Percentiles rank a stretch among this genome's conserved stretches.
These are phyloP conservation scores for Penicillium atrosanguineum DNA, from an alignment of 495 filamentous ascomycete species.

Conservation along the genomic window DNA sequence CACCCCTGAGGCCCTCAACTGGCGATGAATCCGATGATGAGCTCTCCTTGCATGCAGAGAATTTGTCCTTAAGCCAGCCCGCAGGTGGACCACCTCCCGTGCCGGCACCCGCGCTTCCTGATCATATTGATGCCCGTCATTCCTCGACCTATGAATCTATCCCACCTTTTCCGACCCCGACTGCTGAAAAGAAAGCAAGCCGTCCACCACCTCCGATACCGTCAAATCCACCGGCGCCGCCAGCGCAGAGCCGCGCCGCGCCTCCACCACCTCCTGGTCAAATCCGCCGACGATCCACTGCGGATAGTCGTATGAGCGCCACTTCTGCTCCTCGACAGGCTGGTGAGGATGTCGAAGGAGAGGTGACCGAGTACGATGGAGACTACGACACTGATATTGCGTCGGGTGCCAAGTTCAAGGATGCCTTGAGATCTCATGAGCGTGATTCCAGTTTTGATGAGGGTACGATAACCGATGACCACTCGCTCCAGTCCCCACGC, in stretches of 20 bases:
- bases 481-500: conserved; percentile 45
- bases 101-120: conserved; percentile 43
- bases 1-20: conserved; percentile 51
- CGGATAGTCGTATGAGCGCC: conserved; percentile 46
- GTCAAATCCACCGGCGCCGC: conserved; percentile 43
- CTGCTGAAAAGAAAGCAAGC: conserved; percentile 50
- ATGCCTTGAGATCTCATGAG: conserved; percentile 81
- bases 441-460: conserved; percentile 72
- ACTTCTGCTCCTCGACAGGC: conserved; percentile 39
- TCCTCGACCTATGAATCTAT: conserved; percentile 39
- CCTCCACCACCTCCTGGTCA: conserved; percentile 73
- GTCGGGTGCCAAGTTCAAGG: conserved; percentile 82
- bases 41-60: conserved; percentile 63
- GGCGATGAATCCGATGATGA: conserved; percentile 96
- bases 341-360: conserved; percentile 69
- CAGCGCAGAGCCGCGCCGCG: conserved; percentile 62
- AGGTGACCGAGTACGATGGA: conserved; percentile 92
- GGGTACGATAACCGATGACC: conserved; percentile 51
- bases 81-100: conserved; percentile 48
- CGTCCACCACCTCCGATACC: conserved; percentile 52
- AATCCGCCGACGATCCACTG: conserved; percentile 59
- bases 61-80: conserved; percentile 39
- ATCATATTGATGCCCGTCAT: conserved; percentile 42
- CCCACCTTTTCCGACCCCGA: conserved; percentile 51
- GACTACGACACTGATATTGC: conserved; percentile 99